Percentiles rank a stretch among this genome's conserved stretches.
phyloP scores from a whole-genome alignment of 345 rosid species.

The Euclidium syriacum region DNA sequence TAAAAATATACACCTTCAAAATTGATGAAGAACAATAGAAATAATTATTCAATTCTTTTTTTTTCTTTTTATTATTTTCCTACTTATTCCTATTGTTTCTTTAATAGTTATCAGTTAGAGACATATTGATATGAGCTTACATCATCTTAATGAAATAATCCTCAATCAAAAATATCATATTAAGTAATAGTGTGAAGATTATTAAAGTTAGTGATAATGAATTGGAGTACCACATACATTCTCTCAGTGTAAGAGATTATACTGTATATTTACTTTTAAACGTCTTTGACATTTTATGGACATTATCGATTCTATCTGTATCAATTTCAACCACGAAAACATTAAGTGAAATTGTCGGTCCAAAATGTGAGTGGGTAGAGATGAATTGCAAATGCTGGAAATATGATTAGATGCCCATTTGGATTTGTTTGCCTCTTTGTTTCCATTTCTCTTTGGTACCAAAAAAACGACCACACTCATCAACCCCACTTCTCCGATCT shows the following conservation, averaged over 20 bases:
- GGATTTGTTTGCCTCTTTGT: constrained; percentile 21
- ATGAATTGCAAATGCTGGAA: constrained; percentile 20
- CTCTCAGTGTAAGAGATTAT: not conserved
- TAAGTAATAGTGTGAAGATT: not conserved
- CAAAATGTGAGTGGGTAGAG: constrained; percentile 19
- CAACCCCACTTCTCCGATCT: constrained; percentile 19
- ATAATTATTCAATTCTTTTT: too few relatives aligned
- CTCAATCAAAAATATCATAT: not conserved
- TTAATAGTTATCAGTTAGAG: too few relatives aligned
- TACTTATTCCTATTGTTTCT: too few relatives aligned
- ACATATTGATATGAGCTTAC: too few relatives aligned
- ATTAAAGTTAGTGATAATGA: not conserved
- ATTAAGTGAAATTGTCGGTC: not conserved
- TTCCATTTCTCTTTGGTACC: constrained; percentile 11
- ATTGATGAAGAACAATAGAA: too few relatives aligned
- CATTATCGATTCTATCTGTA: not conserved
- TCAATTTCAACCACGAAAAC: constrained; percentile 1
- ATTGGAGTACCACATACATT: not conserved
- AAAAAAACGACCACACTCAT: constrained; percentile 18
- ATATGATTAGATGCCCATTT: constrained; percentile 27
- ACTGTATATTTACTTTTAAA: not conserved
- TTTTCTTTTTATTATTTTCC: too few relatives aligned
- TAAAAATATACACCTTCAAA: too few relatives aligned
- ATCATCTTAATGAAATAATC: not conserved
- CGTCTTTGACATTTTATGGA: not conserved